Evolutionary conservation across 805 yeast genomes (phyloP).

Genomic region (Scheffersomyces ergatensis): DNA sequence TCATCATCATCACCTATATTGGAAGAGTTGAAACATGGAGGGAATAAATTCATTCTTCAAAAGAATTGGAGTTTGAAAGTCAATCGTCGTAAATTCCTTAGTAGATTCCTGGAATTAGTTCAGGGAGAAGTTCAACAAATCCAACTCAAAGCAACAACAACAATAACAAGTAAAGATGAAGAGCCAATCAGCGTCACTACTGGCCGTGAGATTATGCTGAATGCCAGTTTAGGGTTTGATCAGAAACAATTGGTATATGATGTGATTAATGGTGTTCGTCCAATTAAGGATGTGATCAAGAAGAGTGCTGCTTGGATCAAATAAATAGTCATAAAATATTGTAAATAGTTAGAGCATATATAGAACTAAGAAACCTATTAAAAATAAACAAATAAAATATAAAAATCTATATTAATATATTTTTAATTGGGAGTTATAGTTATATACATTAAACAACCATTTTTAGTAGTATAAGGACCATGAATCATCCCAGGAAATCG

Average conservation of each 20-base stretch:
- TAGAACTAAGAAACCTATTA: no score
- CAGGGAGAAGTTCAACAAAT: slow-evolving; percentile 26
- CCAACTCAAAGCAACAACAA: slow-evolving; percentile 5
- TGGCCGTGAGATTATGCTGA: slow-evolving; percentile 11
- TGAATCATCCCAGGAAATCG: not conserved
- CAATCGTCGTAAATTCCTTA: slow-evolving; percentile 16
- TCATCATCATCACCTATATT: slow-evolving; percentile 30
- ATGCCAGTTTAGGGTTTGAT: slow-evolving; percentile 22
- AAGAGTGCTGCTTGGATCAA: slow-evolving; percentile 15
- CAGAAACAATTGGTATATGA: slow-evolving; percentile 30
- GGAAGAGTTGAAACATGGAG: slow-evolving; percentile 15
- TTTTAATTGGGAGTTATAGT: not conserved
- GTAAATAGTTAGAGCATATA: no score
- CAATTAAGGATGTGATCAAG: slow-evolving; percentile 6
- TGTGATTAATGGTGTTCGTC: slow-evolving; percentile 25
- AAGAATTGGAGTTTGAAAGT: slow-evolving; percentile 24
- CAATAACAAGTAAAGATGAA: slow-evolving; percentile 1
- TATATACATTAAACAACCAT: not conserved
- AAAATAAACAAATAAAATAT: no score
- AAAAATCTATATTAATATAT: not conserved
- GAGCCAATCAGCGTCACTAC: slow-evolving; percentile 6
- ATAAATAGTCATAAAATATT: no score
- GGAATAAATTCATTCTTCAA: slow-evolving; percentile 31
- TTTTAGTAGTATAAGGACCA: not conserved
- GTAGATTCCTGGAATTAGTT: slow-evolving; percentile 27